Base-by-base conservation (phyloP, 225 moss, liverwort and hornwort species). In the Sphagnum contortum region DNA sequence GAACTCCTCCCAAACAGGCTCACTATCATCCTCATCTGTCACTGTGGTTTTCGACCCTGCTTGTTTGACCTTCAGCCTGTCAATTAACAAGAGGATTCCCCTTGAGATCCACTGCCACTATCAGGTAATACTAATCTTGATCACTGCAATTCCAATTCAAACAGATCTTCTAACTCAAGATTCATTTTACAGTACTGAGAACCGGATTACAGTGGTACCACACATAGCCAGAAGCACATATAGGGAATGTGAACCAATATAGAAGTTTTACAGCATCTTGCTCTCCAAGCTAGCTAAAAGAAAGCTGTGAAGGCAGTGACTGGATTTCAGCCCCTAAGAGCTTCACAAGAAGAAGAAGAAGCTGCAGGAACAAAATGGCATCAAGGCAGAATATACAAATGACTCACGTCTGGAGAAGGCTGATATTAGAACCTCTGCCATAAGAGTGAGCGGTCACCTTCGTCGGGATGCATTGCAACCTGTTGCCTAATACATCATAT, bases 1-100 rank as follows among this genome's bases (percentile, higher is more conserved):
- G 71, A 88, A 87, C 59, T 96, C 95, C 71, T 83, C 82, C 92
- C 95, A 96, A 5, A 76, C 83, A 6, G 85, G 83, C 67, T 77
- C 78, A 59, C 79, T 75, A 72, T 92, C 81, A 64, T 67, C 69
- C 56, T 96, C 90, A 50, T 76, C 92, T 48, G 72, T 62, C 61
- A 84, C 77, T 69, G 83, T 85, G 70, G 80, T 92, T 67, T 83
- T 86, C 57, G 92, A 84, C 5, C 52, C 62, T 66, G 95, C 81
- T 75, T 90, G 88, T 71, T 90, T 87, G 48, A 96, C 81, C 49
- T 90, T 77, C 76, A 96, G 57, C 73, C 95, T 95, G 87, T 69
- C 67, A 68, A 58, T 57, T 51, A 68, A 29, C 29, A 29, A 29
- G 29, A 29, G 29, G 29, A 62, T 64, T n/a, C 45, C 10, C 12